Evolutionary conservation across 1,284 basidiomycete genomes (phyloP).

Genomic region (Cryptococcus sp.): DNA sequence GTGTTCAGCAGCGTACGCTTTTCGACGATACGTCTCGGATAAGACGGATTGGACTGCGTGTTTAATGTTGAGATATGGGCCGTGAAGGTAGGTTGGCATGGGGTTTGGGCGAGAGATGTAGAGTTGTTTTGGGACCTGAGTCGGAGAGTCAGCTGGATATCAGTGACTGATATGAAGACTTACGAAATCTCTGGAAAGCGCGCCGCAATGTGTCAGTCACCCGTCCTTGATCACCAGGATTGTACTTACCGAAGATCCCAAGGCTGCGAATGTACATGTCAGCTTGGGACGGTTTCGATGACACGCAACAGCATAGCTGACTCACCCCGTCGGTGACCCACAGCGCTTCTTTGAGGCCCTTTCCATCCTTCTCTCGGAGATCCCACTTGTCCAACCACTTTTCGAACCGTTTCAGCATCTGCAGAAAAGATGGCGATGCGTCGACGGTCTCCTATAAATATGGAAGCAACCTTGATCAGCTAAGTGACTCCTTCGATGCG

Average conservation of each 20-base stretch:
- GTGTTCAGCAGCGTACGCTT: slow-evolving; percentile 53
- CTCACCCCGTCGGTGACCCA: slow-evolving; percentile 60
- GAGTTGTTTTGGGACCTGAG: slow-evolving; percentile 50
- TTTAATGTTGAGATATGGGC: slow-evolving; percentile 51
- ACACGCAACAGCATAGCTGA: background rate
- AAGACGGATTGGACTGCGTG: slow-evolving; percentile 49
- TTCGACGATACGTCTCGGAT: slow-evolving; percentile 59
- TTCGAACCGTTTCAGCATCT: slow-evolving; percentile 66
- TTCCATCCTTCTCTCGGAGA: slow-evolving; percentile 42
- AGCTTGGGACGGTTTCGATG: slow-evolving; percentile 2
- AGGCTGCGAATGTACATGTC: slow-evolving; percentile 19
- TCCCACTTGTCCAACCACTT: slow-evolving; percentile 63
- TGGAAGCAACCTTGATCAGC: too few relatives aligned
- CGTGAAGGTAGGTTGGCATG: slow-evolving; percentile 45
- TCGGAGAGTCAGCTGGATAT: background rate
- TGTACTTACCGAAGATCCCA: slow-evolving; percentile 50
- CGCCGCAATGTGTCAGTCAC: background rate
- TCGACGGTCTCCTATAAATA: slow-evolving; percentile 74
- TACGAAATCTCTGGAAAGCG: slow-evolving; percentile 40
- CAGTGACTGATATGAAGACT: slow-evolving; percentile 2
- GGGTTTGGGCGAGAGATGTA: slow-evolving; percentile 46
- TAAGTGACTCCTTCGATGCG: background rate
- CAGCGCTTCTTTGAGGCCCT: slow-evolving; percentile 45
- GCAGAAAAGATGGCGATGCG: slow-evolving; percentile 70
- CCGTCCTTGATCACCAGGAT: background rate